These are phyloP conservation scores for Golovinomyces cichoracearum DNA, from an alignment of 2,329 filamentous ascomycete genomes.

Conservation along the genomic window DNA sequence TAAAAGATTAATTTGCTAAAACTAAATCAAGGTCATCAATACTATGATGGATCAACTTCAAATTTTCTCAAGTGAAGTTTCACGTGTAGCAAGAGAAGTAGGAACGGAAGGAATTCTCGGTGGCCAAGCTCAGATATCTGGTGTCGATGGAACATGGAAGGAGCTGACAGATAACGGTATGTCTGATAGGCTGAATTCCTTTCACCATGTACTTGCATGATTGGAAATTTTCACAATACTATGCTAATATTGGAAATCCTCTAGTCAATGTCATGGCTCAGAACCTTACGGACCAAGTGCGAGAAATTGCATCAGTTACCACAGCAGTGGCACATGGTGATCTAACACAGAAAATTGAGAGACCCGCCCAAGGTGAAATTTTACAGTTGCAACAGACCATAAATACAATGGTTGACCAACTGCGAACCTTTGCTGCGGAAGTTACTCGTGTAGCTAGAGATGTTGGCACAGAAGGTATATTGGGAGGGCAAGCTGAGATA, in stretches of 20 bases:
- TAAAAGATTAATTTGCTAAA: conserved; percentile 1
- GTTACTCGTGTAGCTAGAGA: conserved; percentile 62
- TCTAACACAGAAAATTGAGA: conserved; percentile 60
- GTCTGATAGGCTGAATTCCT: conserved; percentile 4
- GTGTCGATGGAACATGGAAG: conserved; percentile 92
- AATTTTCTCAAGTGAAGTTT: conserved; percentile 89
- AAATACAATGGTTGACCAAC: conserved; percentile 72
- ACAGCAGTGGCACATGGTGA: conserved; percentile 64
- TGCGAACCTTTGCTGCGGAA: conserved; percentile 61
- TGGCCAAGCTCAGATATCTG: conserved; percentile 77
- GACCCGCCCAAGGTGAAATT: conserved; percentile 58
- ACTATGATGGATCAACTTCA: conserved; percentile 98
- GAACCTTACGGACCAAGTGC: conserved; percentile 59
- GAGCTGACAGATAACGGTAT: conserved; percentile 69
- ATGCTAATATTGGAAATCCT: background rate
- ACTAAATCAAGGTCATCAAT: conserved; percentile 35
- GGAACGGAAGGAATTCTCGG: conserved; percentile 86
- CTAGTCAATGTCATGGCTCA: conserved; percentile 62
- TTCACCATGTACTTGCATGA: background rate
- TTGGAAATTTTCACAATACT: background rate
- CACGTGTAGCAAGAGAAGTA: conserved; percentile 78
- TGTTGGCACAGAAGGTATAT: conserved; percentile 60
- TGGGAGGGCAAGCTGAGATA: conserved; percentile 61
- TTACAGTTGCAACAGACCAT: conserved; percentile 64
- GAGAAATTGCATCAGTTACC: conserved; percentile 64